These are phyloP conservation scores for Monilinia aucupariae DNA, from an alignment of 2,329 filamentous ascomycete species.

Conservation along the genomic window DNA sequence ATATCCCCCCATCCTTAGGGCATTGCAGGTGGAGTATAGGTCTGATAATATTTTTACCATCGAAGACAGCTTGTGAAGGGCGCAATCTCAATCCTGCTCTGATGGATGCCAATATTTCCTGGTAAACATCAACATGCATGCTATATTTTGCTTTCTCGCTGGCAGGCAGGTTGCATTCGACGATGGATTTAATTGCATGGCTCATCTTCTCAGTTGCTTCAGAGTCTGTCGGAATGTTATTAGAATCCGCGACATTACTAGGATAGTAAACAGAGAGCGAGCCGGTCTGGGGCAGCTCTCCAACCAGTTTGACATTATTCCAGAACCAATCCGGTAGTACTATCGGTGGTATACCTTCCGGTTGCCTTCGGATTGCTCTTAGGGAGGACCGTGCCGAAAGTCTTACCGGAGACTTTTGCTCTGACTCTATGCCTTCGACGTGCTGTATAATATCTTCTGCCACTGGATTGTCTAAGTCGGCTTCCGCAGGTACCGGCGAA, in stretches of 20 bases:
- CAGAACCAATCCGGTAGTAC: constrained; percentile 55
- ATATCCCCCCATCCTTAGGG: constrained; percentile 49
- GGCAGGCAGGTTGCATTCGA: constrained; percentile 20
- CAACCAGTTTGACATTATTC: constrained; percentile 41
- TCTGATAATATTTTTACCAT: constrained; percentile 38
- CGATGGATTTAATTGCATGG: constrained; percentile 16
- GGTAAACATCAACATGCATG: constrained; percentile 32
- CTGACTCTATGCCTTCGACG: constrained; percentile 10
- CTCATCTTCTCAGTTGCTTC: constrained; percentile 7
- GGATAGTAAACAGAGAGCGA: constrained; percentile 24
- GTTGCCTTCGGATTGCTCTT: constrained; percentile 25
- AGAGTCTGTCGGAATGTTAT: neutral
- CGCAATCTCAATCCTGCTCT: constrained; percentile 45
- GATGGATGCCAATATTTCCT: constrained; percentile 43
- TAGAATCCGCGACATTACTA: constrained; percentile 4
- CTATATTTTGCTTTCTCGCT: constrained; percentile 28
- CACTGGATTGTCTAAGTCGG: constrained; percentile 2
- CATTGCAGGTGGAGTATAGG: constrained; percentile 56
- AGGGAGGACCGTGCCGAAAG: constrained; percentile 16
- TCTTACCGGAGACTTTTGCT: constrained; percentile 22
- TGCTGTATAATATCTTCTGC: constrained; percentile 9
- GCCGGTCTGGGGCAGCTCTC: constrained; percentile 20
- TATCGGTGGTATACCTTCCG: constrained; percentile 43
- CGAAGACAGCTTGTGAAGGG: constrained; percentile 28
- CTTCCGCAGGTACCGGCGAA: neutral